phyloP scores from a whole-genome alignment of 108 stramenopile species.

The Pseudonitzschia multistriata region DNA sequence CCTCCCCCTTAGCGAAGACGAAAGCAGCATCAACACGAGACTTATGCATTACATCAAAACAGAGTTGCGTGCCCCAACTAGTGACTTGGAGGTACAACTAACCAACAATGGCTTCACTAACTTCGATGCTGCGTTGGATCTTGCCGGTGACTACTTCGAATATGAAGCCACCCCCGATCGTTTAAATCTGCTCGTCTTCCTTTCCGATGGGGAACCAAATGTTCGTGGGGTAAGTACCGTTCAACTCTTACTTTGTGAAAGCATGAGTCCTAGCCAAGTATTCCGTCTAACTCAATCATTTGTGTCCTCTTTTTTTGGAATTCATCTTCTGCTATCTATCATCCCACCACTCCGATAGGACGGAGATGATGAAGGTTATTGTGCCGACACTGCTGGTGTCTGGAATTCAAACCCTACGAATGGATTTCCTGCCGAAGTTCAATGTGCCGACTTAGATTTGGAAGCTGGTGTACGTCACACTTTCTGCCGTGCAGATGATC shows the following conservation, averaged over 20 bases:
- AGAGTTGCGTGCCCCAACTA: not conserved
- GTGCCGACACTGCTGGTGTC: not conserved
- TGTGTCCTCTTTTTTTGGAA: too few relatives aligned
- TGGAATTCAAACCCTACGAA: not conserved
- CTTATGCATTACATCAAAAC: conserved; percentile 5
- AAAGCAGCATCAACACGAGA: conserved; percentile 1
- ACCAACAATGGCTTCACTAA: conserved; percentile 34
- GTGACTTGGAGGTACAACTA: not conserved
- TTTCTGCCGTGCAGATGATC: not conserved
- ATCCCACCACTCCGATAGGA: too few relatives aligned
- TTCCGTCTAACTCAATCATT: too few relatives aligned
- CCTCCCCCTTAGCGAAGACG: conserved; percentile 1
- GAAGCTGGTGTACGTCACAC: not conserved
- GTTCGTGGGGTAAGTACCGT: conserved; percentile 16
- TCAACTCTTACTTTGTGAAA: too few relatives aligned
- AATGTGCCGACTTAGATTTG: not conserved
- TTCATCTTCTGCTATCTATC: too few relatives aligned
- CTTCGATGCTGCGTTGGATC: conserved; percentile 40
- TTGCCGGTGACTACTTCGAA: conserved; percentile 27
- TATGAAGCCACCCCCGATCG: not conserved
- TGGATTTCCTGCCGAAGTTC: not conserved
- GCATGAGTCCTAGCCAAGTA: too few relatives aligned
- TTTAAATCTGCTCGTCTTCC: conserved; percentile 34
- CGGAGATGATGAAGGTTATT: conserved; percentile 29
- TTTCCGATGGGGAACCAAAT: conserved; percentile 39